Percentiles rank a stretch among this genome's conserved stretches.
These are phyloP conservation scores for Ophiostoma australiae DNA, from an alignment of 2,329 filamentous ascomycete species.

Conservation along the genomic window DNA sequence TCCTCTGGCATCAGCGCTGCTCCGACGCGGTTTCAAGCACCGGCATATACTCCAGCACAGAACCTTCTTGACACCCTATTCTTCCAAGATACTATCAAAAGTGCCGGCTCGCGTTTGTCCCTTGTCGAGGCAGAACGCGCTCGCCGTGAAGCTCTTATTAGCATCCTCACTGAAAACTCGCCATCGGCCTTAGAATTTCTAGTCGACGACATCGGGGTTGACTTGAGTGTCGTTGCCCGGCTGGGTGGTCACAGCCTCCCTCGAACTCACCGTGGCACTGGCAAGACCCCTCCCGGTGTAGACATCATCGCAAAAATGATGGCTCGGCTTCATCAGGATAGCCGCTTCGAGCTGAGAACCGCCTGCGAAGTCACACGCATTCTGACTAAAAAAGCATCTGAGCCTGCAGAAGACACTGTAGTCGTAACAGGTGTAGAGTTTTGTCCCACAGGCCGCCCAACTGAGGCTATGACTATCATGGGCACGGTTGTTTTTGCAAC, in stretches of 20 bases:
- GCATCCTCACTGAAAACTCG: slow-evolving; percentile 97
- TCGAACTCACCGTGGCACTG: slow-evolving; percentile 95
- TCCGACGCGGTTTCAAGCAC: slow-evolving; percentile 62
- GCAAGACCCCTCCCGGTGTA: slow-evolving; percentile 99
- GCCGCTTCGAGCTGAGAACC: slow-evolving; percentile 47
- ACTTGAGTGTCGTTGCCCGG: slow-evolving; percentile 92
- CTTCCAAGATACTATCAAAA: slow-evolving; percentile 52
- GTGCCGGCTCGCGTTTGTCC: slow-evolving; percentile 45
- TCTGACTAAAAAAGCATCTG: slow-evolving; percentile 30
- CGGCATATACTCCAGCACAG: slow-evolving; percentile 36
- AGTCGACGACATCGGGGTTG: slow-evolving; percentile 96
- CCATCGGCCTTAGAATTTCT: slow-evolving; percentile 95
- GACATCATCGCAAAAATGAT: slow-evolving; percentile 91
- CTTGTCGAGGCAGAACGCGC: slow-evolving; percentile 30
- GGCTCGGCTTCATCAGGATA: slow-evolving; percentile 43
- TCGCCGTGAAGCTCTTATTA: slow-evolving; percentile 61
- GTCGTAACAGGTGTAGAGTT: slow-evolving; percentile 79
- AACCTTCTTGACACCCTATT: slow-evolving; percentile 42
- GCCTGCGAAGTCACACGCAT: slow-evolving; percentile 51
- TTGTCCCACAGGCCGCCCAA: slow-evolving; percentile 59
- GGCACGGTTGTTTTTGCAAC: slow-evolving; percentile 92
- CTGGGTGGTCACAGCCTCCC: slow-evolving; percentile 87
- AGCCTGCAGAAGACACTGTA: slow-evolving; percentile 20
- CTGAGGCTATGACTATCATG: slow-evolving; percentile 62
- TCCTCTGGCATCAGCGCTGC: slow-evolving; percentile 99